Evolutionary conservation across 164 flowering plant genomes (phyloP), one percentile per base, ranked within the genome.

Genomic region (Paratinospora sagittata): DNA sequence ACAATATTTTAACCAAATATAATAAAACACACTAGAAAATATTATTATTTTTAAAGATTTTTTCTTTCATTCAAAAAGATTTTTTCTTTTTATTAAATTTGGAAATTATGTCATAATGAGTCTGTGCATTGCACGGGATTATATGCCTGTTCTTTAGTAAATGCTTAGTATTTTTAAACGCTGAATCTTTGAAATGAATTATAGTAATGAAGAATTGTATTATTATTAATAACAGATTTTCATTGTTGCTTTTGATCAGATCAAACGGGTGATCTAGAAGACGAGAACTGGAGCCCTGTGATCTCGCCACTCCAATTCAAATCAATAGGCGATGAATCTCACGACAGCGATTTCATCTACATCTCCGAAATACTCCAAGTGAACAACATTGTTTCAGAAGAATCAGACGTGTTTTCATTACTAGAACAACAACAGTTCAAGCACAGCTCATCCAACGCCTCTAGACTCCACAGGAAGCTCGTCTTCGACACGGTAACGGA

Each of bases 401-500:
- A 91, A 27, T 63, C 82, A 0, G 85, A 89, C 34, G 26, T 88
- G 3, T 90, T 87, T 57, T 37, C 75, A 3, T 65, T 83, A 5
- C 79, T 94, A 0, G 98, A 94, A 78, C 86, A 87, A 80, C 95
- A 88, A 24, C 83, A 82, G 5, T 80, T 62, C 67, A 80, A 76
- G 34, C 85, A 86, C 7, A 81, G 77, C 13, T 82, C 86, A 73
- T 77, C 83, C 43, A 74, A 77, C 33, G 78, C 30, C 19, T 78
- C 93, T 0, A 85, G 33, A 19, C 85, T 92, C 62, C 84, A 87
- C 27, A 82, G 99, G 63, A 82, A 72, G 81, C 85, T 91, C 0
- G 80, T 86, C n/a, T 91, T 91, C 72, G 97, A 95, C 77, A 84
- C 87, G 0, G 80, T 89, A 21, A 68, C 67, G 0, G 97, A 95